These are phyloP conservation scores for Xylaria digitata DNA, from an alignment of 2,329 filamentous ascomycete species.

Conservation along the genomic window DNA sequence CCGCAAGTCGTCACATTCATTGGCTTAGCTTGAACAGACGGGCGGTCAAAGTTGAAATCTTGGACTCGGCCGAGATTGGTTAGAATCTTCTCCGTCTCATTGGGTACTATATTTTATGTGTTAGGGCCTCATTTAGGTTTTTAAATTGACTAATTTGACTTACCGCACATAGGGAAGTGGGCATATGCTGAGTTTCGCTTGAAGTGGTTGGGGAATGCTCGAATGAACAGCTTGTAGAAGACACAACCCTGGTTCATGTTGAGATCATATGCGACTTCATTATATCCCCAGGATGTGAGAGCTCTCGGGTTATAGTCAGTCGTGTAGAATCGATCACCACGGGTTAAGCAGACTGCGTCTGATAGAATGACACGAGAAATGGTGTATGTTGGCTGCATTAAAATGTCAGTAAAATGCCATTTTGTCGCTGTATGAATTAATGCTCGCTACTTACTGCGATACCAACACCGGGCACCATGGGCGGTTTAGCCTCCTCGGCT, in stretches of 20 bases:
- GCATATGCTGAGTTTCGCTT: conserved; percentile 82
- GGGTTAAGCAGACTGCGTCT: conserved; percentile 81
- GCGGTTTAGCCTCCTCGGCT: conserved; percentile 78
- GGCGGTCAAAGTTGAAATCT: conserved; percentile 76
- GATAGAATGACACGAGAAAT: conserved; percentile 81
- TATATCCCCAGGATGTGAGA: conserved; percentile 87
- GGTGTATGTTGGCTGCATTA: conserved; percentile 71
- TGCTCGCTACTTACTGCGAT: conserved; percentile 61
- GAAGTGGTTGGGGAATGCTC: conserved; percentile 85
- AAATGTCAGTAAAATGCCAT: conserved; percentile 20
- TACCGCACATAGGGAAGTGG: conserved; percentile 73
- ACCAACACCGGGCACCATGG: conserved; percentile 79
- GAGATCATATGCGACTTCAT: conserved; percentile 77
- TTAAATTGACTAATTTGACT: conserved; percentile 8
- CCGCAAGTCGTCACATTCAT: conserved; percentile 70
- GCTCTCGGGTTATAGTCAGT: conserved; percentile 78
- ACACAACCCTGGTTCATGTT: conserved; percentile 83
- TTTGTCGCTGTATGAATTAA: neutral
- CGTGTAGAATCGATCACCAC: conserved; percentile 83
- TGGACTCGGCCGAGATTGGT: conserved; percentile 73
- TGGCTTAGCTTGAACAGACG: conserved; percentile 61
- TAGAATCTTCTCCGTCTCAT: conserved; percentile 78
- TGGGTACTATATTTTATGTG: conserved; percentile 64
- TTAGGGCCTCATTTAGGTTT: conserved; percentile 2
- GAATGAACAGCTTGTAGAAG: conserved; percentile 85